Evolutionary conservation across 2,329 filamentous ascomycete species (phyloP), one percentile per base, ranked within the genome.

Genomic region (Coleophoma crateriformis): DNA sequence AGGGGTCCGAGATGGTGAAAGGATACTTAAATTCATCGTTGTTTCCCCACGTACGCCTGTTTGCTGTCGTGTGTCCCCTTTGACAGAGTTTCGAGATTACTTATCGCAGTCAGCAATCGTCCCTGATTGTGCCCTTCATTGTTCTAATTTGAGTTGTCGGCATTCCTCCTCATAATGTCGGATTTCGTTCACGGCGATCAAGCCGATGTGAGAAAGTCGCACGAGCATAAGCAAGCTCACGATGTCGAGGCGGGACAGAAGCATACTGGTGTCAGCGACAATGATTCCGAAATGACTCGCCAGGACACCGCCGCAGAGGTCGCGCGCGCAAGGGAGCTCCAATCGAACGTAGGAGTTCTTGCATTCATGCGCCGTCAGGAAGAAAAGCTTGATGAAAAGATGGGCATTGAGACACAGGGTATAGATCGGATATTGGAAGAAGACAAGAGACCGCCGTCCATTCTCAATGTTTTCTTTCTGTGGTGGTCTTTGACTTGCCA

Each of bases 371-470:
- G 67, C 32, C 47, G 53, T 33, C 60, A 66, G 39, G 72, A 75
- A 53, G 63, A 67, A 40, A 64, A 64, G 58, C 64, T 75, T 42
- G 73, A 75, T 56, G 60, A 60, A 41, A 72, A 71, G 55, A 61
- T 74, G 50, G 71, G 71, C 19, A 68, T 75, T 45, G 73, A 76
- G 56, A 71, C 69, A 3, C 70, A 73, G 51, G 73, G 73, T 19
- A 70, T 75, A 32, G 71, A 74, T 50, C 68, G 71, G 8, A 73
- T 73, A 11, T 67, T 67, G 2, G 68, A 73, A 48, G 70, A 74
- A 42, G 64, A 71, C 47, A 69, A 69, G 53, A 62, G 61, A 15
- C 66, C 71, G 37, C 69, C 71, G 5, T 71, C 70, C 48, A 63
- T 68, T 32, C 38, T 62, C 44, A 71, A 71, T 53, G 67, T 70